A percentile compares a stretch with the other conserved stretches of the same genome.
phyloP scores from a whole-genome alignment of 805 yeast genomes.

The Myxozyma monticola region DNA sequence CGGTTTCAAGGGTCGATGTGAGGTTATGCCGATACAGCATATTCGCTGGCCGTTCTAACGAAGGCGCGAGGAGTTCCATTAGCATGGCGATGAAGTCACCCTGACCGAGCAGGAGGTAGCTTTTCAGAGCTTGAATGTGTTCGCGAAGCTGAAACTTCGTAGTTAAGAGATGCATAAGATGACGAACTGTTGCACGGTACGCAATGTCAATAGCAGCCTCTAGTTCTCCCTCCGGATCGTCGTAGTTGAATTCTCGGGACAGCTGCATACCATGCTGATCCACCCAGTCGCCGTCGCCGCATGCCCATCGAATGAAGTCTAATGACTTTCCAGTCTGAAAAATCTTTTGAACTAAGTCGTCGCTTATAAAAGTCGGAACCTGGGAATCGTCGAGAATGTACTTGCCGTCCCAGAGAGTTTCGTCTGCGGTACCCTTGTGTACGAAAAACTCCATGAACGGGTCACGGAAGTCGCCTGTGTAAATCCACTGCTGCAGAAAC shows the following conservation, averaged over 20 bases:
- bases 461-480: conserved; percentile 61
- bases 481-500: conserved; percentile 64
- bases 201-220: conserved; percentile 40
- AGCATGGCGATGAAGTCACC: conserved; percentile 81
- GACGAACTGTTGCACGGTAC: conserved; percentile 53
- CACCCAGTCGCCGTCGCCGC: conserved; percentile 72
- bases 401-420: conserved; percentile 30
- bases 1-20: conserved; percentile 61
- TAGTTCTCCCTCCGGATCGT: conserved; percentile 31
- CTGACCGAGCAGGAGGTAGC: conserved; percentile 65
- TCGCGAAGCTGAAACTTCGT: conserved; percentile 50
- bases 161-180: conserved; percentile 52
- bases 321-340: conserved; percentile 66
- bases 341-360: conserved; percentile 34
- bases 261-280: conserved; percentile 15
- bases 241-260: conserved; percentile 16
- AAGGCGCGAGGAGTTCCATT: conserved; percentile 52
- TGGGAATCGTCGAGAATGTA: conserved; percentile 33
- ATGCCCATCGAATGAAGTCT: conserved; percentile 60
- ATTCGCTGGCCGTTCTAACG: conserved; percentile 63
- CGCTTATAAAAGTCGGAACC: conserved; percentile 44
- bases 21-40: conserved; percentile 64
- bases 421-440: conserved; percentile 26
- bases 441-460: conserved; percentile 65
- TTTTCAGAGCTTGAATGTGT: conserved; percentile 64